A percentile compares a stretch with the other conserved stretches of the same genome.
Evolutionary conservation across 1,284 basidiomycete genomes (phyloP).

Genomic region (Puccinia horiana): DNA sequence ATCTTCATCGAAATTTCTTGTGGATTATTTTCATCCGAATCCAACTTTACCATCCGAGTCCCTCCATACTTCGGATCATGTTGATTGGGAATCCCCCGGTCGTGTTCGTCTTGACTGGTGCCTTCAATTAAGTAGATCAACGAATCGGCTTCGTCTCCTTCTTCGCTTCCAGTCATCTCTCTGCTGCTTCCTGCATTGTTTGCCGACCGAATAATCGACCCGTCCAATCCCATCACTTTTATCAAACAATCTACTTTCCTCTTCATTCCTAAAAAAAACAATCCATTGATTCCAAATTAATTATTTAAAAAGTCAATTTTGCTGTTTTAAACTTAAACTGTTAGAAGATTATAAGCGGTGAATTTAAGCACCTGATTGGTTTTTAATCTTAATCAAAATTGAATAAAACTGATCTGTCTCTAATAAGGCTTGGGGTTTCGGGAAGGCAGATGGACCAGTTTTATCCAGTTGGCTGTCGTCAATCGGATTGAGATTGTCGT

Average conservation of each 20-base stretch:
- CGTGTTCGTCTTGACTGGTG: not conserved
- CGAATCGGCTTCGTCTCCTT: not conserved
- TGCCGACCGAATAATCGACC: not conserved
- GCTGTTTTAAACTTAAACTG: not conserved
- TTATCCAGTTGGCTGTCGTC: not conserved
- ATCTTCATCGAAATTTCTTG: not conserved
- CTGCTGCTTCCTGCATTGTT: not conserved
- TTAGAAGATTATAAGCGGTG: not conserved
- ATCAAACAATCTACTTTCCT: not conserved
- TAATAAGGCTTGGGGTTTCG: not conserved
- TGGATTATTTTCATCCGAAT: not conserved
- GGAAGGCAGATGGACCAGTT: not conserved
- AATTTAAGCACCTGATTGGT: conserved; percentile 4
- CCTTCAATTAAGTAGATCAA: conserved; percentile 15
- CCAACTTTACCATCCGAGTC: not conserved
- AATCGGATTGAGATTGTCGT: not conserved
- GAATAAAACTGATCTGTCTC: conserved; percentile 13
- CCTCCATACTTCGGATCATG: not conserved
- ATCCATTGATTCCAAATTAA: no score
- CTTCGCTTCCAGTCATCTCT: not conserved
- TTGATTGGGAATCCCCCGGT: not conserved
- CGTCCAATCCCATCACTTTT: conserved; percentile 10
- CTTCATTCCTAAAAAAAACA: conserved; percentile 30
- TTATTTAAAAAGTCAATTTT: not conserved
- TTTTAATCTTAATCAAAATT: not conserved